Conservation (phyloP, 108 stramenopile genomes). For the Cyclotella choctawhatcheeana region DNA sequence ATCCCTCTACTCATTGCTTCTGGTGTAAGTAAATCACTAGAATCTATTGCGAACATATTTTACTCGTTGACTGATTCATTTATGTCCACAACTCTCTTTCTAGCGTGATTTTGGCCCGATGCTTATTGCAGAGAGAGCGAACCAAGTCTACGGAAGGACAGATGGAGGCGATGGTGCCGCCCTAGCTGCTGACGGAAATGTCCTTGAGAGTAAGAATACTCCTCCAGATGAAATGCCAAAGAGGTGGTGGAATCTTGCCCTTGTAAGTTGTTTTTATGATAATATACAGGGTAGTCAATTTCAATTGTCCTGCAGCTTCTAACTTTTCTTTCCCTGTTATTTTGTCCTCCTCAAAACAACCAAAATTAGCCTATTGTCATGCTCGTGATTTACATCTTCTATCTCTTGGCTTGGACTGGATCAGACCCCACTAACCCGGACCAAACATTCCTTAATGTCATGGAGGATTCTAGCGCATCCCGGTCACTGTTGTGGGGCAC, state of each 20-base stretch:
- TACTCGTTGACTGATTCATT: too few species aligned
- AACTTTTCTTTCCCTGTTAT: background rate
- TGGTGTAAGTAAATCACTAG: too few species aligned
- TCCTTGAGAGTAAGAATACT: constrained; percentile 11
- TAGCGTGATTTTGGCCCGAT: constrained; percentile 76
- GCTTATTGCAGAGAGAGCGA: constrained; percentile 69
- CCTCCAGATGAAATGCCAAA: constrained; percentile 62
- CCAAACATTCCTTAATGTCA: constrained; percentile 57
- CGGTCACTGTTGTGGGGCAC: constrained; percentile 66
- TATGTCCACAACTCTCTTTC: too few species aligned
- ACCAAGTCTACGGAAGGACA: constrained; percentile 59
- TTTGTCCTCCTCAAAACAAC: background rate
- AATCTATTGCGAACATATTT: too few species aligned
- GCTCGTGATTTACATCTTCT: constrained; percentile 67
- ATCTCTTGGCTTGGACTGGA: constrained; percentile 61
- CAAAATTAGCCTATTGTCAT: constrained; percentile 32
- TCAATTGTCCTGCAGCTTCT: background rate
- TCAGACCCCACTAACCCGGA: constrained; percentile 31
- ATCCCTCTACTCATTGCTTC: too few species aligned
- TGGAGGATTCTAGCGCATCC: constrained; percentile 61
- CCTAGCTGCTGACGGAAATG: constrained; percentile 20
- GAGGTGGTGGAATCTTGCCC: constrained; percentile 29
- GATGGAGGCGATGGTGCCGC: constrained; percentile 70
- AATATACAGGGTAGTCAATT: too few species aligned
- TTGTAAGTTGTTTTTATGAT: constrained; percentile 5